phyloP scores from a whole-genome alignment of 331 rosid species.

The Cydonia oblonga region DNA sequence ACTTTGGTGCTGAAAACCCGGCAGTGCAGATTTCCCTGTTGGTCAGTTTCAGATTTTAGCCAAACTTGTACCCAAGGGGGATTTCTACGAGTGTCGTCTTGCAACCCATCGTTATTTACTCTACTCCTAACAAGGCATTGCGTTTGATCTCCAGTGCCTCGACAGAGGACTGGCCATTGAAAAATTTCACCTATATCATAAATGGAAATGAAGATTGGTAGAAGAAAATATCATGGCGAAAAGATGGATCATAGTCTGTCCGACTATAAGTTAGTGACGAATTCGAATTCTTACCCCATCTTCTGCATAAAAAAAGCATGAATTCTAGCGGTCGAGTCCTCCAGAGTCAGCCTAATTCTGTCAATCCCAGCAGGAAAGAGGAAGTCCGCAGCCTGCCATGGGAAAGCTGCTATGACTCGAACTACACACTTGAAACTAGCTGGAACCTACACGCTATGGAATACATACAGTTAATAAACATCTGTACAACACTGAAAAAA shows the following conservation, averaged over 20 bases:
- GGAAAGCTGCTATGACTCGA: slow-evolving; percentile 43
- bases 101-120: slow-evolving; percentile 1
- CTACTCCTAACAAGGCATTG: slow-evolving; percentile 39
- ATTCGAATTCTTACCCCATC: slow-evolving; percentile 48
- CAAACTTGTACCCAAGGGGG: slow-evolving; percentile 62
- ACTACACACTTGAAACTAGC: slow-evolving; percentile 20
- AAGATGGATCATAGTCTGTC: neutral
- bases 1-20: slow-evolving; percentile 36
- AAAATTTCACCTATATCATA: slow-evolving; percentile 37
- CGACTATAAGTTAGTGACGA: neutral
- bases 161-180: slow-evolving; percentile 29
- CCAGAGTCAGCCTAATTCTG: slow-evolving; percentile 46
- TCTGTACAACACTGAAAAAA: no score
- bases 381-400: slow-evolving; percentile 31
- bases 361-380: slow-evolving; percentile 21
- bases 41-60: slow-evolving; percentile 27
- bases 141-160: slow-evolving; percentile 26
- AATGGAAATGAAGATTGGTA: neutral
- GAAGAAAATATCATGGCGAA: neutral
- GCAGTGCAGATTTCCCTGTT: slow-evolving; percentile 21
- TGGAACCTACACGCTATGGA: slow-evolving; percentile 32
- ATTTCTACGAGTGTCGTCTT: slow-evolving; percentile 24
- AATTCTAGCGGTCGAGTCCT: slow-evolving; percentile 77
- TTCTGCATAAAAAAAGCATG: slow-evolving; percentile 39
- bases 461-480: neutral